A percentile compares a stretch with the other conserved stretches of the same genome.
Evolutionary conservation across 2,329 filamentous ascomycete genomes (phyloP).

Genomic region (Aspergillus nomiae): DNA sequence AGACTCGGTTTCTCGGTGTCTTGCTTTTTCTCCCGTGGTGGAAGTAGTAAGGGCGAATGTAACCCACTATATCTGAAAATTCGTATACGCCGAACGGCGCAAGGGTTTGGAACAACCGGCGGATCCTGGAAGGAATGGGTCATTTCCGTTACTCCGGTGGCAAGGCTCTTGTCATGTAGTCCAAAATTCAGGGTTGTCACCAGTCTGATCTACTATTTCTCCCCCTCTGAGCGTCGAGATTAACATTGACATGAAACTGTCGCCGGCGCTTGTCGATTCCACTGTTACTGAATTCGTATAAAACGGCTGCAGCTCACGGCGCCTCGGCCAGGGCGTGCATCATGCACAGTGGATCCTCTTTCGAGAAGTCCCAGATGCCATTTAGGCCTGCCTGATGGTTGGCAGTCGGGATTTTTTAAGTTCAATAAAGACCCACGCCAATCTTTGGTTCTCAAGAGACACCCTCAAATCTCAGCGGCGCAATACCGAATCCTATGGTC

Average conservation of each 20-base stretch:
- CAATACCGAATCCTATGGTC: neutral
- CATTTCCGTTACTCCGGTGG: neutral
- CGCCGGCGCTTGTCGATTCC: neutral
- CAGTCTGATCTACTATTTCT: neutral
- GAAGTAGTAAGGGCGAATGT: too few species aligned
- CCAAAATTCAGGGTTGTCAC: neutral
- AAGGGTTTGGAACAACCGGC: neutral
- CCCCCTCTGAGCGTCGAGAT: neutral
- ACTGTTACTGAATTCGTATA: neutral
- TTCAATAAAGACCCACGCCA: neutral
- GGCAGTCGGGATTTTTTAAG: neutral
- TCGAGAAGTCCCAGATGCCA: neutral
- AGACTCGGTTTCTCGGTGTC: neutral
- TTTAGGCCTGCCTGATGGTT: neutral
- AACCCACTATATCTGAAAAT: neutral
- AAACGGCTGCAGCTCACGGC: neutral
- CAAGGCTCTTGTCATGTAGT: neutral
- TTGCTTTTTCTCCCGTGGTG: neutral
- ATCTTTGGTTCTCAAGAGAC: neutral
- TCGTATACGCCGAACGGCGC: neutral
- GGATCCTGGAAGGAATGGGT: neutral
- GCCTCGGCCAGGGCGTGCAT: neutral
- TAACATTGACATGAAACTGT: neutral
- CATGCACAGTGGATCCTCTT: neutral
- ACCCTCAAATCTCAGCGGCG: conserved; percentile 4